Evolutionary conservation across 2,329 filamentous ascomycete genomes (phyloP).

Genomic region (Pyrenophora teres): DNA sequence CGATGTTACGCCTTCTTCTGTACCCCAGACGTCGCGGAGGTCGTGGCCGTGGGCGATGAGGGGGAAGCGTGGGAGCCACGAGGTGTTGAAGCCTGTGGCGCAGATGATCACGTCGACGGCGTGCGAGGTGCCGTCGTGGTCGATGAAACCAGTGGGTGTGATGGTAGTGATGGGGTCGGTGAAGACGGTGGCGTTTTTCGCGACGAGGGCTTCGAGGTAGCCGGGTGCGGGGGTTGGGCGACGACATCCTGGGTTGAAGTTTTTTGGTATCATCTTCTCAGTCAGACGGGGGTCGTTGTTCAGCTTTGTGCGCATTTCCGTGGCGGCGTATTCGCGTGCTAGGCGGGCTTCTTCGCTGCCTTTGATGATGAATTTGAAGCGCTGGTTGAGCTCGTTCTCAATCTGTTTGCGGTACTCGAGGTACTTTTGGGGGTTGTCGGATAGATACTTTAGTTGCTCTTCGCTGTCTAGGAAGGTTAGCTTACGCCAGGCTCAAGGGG

Average conservation of each 20-base stretch:
- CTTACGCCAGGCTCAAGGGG: not conserved
- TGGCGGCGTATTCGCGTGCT: constrained; percentile 48
- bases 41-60: constrained; percentile 34
- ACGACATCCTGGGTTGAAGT: constrained; percentile 35
- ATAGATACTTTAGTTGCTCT: constrained; percentile 48
- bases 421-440: constrained; percentile 51
- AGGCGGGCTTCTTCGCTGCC: constrained; percentile 52
- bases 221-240: constrained; percentile 32
- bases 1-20: constrained; percentile 41
- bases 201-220: constrained; percentile 27
- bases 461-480: constrained; percentile 39
- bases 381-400: constrained; percentile 57
- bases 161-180: constrained; percentile 24
- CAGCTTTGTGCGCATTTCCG: constrained; percentile 50
- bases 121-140: constrained; percentile 22
- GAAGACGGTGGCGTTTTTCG: constrained; percentile 26
- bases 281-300: constrained; percentile 46
- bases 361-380: constrained; percentile 60
- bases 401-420: constrained; percentile 55
- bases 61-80: constrained; percentile 33
- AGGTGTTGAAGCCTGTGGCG: constrained; percentile 51
- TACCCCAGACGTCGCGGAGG: constrained; percentile 46
- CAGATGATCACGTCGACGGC: constrained; percentile 51
- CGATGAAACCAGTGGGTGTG: constrained; percentile 28
- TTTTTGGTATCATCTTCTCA: constrained; percentile 54